Evolutionary conservation across 306 rosid species (phyloP).

Genomic region (Fragaria nilgerrensis): DNA sequence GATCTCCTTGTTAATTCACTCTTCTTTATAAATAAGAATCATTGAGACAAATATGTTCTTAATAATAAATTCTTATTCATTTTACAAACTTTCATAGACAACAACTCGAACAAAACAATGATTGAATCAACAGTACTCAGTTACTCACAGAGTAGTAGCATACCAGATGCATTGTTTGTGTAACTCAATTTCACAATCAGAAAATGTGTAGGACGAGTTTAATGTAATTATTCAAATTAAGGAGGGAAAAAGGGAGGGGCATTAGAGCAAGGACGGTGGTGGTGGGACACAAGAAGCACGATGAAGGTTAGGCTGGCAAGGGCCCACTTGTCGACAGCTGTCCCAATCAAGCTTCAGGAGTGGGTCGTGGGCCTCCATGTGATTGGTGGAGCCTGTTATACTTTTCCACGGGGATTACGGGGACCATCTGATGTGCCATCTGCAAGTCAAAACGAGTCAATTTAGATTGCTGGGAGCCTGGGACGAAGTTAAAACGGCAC

Average conservation of each 20-base stretch:
- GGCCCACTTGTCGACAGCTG: slow-evolving; percentile 15
- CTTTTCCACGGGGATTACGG: background rate
- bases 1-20: no score
- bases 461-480: background rate
- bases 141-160: no score
- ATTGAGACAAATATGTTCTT: no score
- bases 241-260: background rate
- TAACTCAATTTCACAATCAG: no score
- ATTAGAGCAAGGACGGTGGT: background rate
- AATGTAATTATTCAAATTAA: no score
- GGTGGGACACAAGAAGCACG: background rate
- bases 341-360: background rate
- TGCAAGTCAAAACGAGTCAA: background rate
- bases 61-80: no score
- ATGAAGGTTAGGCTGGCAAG: slow-evolving; percentile 20
- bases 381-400: background rate
- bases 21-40: no score
- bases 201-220: no score
- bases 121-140: no score
- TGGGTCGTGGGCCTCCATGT: slow-evolving; percentile 12
- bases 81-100: no score
- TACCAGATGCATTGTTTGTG: no score
- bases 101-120: no score
- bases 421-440: background rate
- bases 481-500: background rate